Conservation (phyloP, 306 rosid genomes). For the peach (Prunus persica) region Prunus_persica_NCBIv2 NC_034015.1:15976001-15976500, state of each 20-base stretch:
- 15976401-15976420: conserved; percentile 81
- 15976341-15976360: conserved; percentile 59
- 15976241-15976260: conserved; percentile 48
- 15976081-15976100: conserved; percentile 96
- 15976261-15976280: conserved; percentile 52
- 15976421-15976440: conserved; percentile 75
- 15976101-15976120: conserved; percentile 94
- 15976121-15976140: conserved; percentile 73
- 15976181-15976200: conserved; percentile 46
- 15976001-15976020: conserved; percentile 61
- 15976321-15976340: conserved; percentile 57
- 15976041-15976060: conserved; percentile 76
- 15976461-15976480: conserved; percentile 67
- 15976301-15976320: conserved; percentile 38
- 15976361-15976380: conserved; percentile 74
- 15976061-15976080: conserved; percentile 89
- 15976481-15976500: conserved; percentile 62
- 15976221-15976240: conserved; percentile 51
- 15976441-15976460: conserved; percentile 86
- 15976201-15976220: conserved; percentile 39
- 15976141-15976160: conserved; percentile 65
- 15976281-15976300: conserved; percentile 46
- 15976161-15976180: conserved; percentile 78
- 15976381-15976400: conserved; percentile 93
- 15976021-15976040: conserved; percentile 56